A percentile compares a stretch with the other conserved stretches of the same genome.
Evolutionary conservation across 495 filamentous ascomycete genomes (phyloP).

Genomic region (Podospora fimiseda): DNA sequence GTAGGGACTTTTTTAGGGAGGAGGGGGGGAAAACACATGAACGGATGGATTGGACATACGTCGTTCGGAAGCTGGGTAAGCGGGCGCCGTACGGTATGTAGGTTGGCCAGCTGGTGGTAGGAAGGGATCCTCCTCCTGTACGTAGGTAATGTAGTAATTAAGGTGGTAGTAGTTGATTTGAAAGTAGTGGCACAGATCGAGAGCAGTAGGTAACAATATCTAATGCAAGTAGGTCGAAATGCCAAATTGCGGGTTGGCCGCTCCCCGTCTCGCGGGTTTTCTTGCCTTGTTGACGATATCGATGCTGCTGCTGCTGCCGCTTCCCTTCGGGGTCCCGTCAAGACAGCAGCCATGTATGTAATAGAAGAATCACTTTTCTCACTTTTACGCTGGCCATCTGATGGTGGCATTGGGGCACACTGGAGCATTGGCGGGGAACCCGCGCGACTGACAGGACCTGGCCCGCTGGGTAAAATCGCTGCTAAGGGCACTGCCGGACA

Average conservation of each 20-base stretch:
- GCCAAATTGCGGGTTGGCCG: conserved; percentile 27
- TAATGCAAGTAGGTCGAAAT: too few relatives aligned
- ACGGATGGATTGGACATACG: neutral
- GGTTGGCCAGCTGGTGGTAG: conserved; percentile 3
- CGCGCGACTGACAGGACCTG: conserved; percentile 9
- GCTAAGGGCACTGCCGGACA: conserved; percentile 15
- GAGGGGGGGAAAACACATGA: too few relatives aligned
- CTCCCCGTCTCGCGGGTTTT: neutral
- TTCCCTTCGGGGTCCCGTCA: neutral
- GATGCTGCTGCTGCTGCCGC: neutral
- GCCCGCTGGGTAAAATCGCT: conserved; percentile 13
- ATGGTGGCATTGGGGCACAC: conserved; percentile 2
- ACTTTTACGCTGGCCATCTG: conserved; percentile 8
- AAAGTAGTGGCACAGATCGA: conserved; percentile 13
- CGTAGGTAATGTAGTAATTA: conserved; percentile 1
- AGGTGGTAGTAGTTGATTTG: conserved; percentile 17
- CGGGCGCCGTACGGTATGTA: neutral
- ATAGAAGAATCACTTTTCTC: too few relatives aligned
- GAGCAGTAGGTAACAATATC: conserved; percentile 9
- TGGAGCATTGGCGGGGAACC: conserved; percentile 4
- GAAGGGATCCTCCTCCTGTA: neutral
- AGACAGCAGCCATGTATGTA: too few relatives aligned
- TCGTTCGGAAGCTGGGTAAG: conserved; percentile 1
- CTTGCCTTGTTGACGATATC: neutral
- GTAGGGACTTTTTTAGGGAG: too few relatives aligned